Evolutionary conservation across 2,329 filamentous ascomycete genomes (phyloP), one percentile per base, ranked within the genome.

Genomic region (Pestalotiopsis sp.): DNA sequence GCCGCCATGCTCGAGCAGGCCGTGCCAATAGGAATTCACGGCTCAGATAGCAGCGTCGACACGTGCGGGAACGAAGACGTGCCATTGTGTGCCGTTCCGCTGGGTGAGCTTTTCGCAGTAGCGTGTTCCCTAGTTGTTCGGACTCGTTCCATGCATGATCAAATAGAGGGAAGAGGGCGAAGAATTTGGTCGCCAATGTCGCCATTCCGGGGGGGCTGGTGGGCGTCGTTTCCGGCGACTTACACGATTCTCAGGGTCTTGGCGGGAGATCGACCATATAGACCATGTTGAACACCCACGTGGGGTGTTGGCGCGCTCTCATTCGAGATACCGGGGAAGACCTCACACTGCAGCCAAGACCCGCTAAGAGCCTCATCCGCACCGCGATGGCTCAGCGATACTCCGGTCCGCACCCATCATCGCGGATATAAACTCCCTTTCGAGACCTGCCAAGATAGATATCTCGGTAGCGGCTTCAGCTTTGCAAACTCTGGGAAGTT

Each of bases 351-450:
- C 52, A 56, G 52, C 64, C 64, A 66, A 57, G 45, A 4, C 64
- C 41, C 64, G 64, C 64, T 58, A 66, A 36, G 64, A 66, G 64
- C 64, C 64, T 66, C 64, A 66, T 66, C 41, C 64, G 45, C 64
- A 20, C 52, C 45, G 27, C 41, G 13, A 25, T 38, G n/a, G 45
- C 64, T 39, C 17, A 17, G 52, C 14, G 14, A 17, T 66, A 23
- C 38, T 52, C 41, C 61, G 20, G 38, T 49, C 61, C 36, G 20
- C 20, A 31, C 61, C 61, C 61, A 49, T 27, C 38, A 6, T n/a
- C 3, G 36, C 61, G 61, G 61, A 49, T 52, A 64, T 64, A 52
- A 45, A 64, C 39, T 38, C 59, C 61, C 61, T 39, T 64, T 64
- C 61, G 38, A 64, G 61, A 52, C 61, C 41, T 52, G 61, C 61